Evolutionary conservation across 108 stramenopile genomes (phyloP), one percentile per base, ranked within the genome.

Genomic region (Parietichytrium sp.): DNA sequence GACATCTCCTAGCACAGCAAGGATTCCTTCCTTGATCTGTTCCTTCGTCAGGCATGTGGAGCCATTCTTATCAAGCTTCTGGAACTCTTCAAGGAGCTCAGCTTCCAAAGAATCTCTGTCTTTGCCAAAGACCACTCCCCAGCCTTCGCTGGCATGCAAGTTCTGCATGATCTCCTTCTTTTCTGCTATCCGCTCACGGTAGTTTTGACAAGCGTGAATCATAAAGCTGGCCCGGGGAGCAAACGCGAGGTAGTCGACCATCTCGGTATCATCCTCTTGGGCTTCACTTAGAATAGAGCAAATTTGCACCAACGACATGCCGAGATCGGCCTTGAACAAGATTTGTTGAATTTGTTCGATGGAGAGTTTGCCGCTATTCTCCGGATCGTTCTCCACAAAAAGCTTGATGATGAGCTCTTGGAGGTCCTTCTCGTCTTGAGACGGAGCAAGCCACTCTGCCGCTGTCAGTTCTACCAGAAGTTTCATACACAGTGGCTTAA

Each of bases 401-500:
- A n/a, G 38, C 6, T 72, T 42, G n/a, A 72, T 23, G 45, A 72
- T 72, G 33, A 42, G 23, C 38, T 45, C 61, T 45, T 72, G 61
- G 20, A 72, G 29, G 42, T 72, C 61, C 20, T 72, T 33, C n/a
- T 45, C 61, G 61, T 72, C 61, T 25, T 72, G 61, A n/a, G 61
- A 72, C 10, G 61, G 61, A 10, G 61, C 61, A 33, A 72, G 36
- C 61, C 61, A 72, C 3, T 72, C 61, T 38, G 36, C 38, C 33
- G 61, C 61, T n/a, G 61, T 72, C 29, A 72, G 61, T 20, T 72
- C 61, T 8, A 42, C 42, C 42, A 72, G 61, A 16, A 72, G 61
- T 2, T 72, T 42, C 61, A 72, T 72, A 42, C 61, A 72, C 33
- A 72, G 61, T 6, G 61, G 61, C 61, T 72, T 72, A n/a, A 72